A percentile compares a stretch with the other conserved stretches of the same genome.
Evolutionary conservation across 371 early-diverging fungal species (phyloP).

Genomic region (Vairimorpha necatrix): DNA sequence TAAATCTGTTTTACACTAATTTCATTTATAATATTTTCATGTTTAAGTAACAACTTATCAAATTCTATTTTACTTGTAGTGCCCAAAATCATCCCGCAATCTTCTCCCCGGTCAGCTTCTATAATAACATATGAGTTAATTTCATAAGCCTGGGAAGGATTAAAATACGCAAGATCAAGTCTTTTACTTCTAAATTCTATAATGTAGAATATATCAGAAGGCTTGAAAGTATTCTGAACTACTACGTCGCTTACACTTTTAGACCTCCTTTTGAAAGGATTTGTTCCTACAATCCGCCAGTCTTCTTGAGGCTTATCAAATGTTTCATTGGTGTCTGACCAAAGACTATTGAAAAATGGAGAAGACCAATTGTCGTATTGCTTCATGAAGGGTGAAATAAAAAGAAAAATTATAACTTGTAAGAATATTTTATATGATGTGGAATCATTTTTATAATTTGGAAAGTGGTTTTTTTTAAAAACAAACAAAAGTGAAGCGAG

Average conservation of each 20-base stretch:
- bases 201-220: conserved; percentile 50
- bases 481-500: too few relatives aligned
- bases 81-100: conserved; percentile 58
- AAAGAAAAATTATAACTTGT: conserved; percentile 7
- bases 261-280: conserved; percentile 32
- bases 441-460: not conserved
- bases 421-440: conserved; percentile 13
- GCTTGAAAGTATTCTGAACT: not conserved
- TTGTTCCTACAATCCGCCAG: conserved; percentile 51
- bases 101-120: conserved; percentile 65
- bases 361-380: conserved; percentile 40
- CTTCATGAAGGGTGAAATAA: conserved; percentile 20
- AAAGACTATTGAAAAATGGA: conserved; percentile 42
- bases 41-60: conserved; percentile 40
- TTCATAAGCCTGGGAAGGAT: conserved; percentile 14
- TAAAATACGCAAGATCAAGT: conserved; percentile 53
- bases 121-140: conserved; percentile 61
- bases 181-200: conserved; percentile 61
- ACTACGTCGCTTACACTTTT: conserved; percentile 11
- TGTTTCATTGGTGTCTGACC: conserved; percentile 37
- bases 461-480: not conserved
- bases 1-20: conserved; percentile 59
- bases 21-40: conserved; percentile 51
- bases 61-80: conserved; percentile 44
- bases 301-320: conserved; percentile 36